Base-by-base conservation (phyloP, 306 rosid genomes). In the Citrullus mucosospermus region DNA sequence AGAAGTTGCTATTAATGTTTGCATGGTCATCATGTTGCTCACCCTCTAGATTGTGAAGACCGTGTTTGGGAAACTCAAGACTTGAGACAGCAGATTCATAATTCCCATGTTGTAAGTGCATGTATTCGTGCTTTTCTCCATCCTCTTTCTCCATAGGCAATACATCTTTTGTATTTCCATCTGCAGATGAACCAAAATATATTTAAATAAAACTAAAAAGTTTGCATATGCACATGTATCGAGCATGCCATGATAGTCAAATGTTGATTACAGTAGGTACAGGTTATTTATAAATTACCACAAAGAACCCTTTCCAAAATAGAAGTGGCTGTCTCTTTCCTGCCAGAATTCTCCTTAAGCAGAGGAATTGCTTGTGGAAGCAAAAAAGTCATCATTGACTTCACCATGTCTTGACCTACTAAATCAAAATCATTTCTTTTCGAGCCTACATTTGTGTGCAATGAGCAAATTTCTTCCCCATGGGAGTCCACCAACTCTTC, bases 351-450 rank as follows among this genome's bases (percentile, higher is more conserved):
- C 75, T 83, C 84, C 55, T 80, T 84, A 43, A 93, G 90, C 67
- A 93, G 81, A 73, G 98, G 97, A 87, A 93, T 79, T 81, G 93
- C 96, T 85, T 89, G 96, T 25, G 98, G 98, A 85, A 93, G 94
- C 67, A 92, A 85, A 86, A 89, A 79, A 59, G 86, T 78, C 93
- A 93, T 93, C 97, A 93, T 91, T 84, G 92, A 89, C 78, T 87
- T 89, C 57, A 90, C 90, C 78, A 85, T 87, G 69, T 90, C 94
- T 73, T 85, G 84, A 78, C 96, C 86, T 85, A 80, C 88, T 55
- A 88, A 88, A 80, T 85, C 93, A 83, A 79, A 84, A 69, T 82
- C 84, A 79, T 36, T 76, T 79, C 80, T 90, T 77, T 81, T 84
- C 25, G 82, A 82, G 84, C 85, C 78, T 10, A 41, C 79, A 63